These are phyloP conservation scores for Podila epigama DNA, from an alignment of 192 early-diverging fungal genomes.

Conservation along the genomic window DNA sequence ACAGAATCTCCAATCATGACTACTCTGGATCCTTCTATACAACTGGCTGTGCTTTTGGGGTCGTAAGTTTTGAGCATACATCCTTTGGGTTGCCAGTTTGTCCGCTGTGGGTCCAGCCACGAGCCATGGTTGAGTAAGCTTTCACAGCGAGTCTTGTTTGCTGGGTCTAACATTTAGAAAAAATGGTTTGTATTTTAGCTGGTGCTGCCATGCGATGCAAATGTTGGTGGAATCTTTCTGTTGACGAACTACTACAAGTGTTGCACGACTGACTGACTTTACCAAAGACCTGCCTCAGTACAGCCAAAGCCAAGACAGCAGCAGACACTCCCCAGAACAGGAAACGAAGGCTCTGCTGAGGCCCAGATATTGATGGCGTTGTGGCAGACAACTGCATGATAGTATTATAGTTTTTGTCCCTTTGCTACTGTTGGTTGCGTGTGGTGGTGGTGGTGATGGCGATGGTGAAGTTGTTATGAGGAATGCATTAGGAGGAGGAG, in stretches of 20 bases:
- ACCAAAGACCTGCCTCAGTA: conserved; percentile 12
- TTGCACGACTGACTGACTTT: background rate
- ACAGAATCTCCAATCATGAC: conserved; percentile 78
- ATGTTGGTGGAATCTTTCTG: background rate
- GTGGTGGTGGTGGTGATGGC: background rate
- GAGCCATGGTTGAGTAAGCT: conserved; percentile 59
- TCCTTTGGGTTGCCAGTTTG: conserved; percentile 65
- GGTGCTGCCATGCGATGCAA: background rate
- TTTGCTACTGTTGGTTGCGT: background rate
- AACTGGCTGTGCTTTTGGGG: conserved; percentile 44
- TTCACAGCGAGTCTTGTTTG: conserved; percentile 48
- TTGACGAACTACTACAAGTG: too few species aligned
- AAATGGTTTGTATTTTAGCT: background rate
- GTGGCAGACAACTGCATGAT: background rate
- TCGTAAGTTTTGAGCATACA: conserved; percentile 69
- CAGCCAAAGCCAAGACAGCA: conserved; percentile 6
- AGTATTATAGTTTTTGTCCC: background rate
- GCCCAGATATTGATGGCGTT: background rate
- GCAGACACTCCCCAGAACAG: conserved; percentile 12
- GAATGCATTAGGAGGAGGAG: background rate
- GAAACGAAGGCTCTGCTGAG: conserved; percentile 1
- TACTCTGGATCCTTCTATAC: conserved; percentile 55
- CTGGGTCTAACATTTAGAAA: conserved; percentile 53
- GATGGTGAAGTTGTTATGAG: background rate
- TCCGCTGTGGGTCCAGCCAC: conserved; percentile 54